phyloP scores from a whole-genome alignment of 2,329 filamentous ascomycete species.

The Lasiodiplodia sp. region DNA sequence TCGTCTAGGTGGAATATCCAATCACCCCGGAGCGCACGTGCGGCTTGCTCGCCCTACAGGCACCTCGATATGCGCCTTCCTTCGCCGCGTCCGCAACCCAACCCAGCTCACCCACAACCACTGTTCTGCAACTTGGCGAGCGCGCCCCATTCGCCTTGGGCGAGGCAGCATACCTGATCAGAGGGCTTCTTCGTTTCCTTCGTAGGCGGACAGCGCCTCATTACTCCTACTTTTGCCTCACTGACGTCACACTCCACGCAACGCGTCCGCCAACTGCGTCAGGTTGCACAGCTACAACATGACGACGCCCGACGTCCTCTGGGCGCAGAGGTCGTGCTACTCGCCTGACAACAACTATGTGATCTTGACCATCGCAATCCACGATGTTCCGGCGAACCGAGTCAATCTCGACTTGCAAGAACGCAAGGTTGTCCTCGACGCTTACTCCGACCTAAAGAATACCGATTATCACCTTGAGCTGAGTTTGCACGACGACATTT shows the following conservation, averaged over 20 bases:
- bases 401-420: conserved; percentile 1
- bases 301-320: background rate
- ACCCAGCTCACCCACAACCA: too few species aligned
- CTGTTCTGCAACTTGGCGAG: too few species aligned
- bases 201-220: background rate
- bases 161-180: background rate
- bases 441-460: background rate
- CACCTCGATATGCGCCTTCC: background rate
- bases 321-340: conserved; percentile 14
- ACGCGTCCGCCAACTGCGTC: background rate
- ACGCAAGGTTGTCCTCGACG: background rate
- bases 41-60: background rate
- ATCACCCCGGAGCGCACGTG: background rate
- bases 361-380: background rate
- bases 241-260: background rate
- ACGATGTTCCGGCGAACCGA: background rate
- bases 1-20: too few species aligned
- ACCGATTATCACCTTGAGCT: conserved; percentile 5
- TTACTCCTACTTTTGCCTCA: background rate
- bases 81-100: background rate
- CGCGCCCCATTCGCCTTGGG: too few species aligned
- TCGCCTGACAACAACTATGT: conserved; percentile 7
- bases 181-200: background rate
- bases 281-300: background rate
- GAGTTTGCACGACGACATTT: background rate